These are phyloP conservation scores for Talaromyces islandicus DNA, from an alignment of 2,329 filamentous ascomycete genomes.

Conservation along the genomic window DNA sequence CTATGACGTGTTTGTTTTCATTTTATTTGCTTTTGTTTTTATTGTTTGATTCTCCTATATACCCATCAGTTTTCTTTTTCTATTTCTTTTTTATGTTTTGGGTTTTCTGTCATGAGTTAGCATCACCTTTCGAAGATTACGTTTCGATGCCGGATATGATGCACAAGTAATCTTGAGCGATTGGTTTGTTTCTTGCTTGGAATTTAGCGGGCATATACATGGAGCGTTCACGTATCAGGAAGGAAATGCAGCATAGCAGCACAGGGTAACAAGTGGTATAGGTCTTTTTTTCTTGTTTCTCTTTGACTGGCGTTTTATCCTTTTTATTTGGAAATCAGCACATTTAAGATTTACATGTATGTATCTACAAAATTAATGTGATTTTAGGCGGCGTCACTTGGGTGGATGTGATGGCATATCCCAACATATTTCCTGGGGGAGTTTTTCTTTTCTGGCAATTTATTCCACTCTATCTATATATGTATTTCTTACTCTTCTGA, in stretches of 20 bases:
- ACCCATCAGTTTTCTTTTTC: slow-evolving; percentile 9
- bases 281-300: neutral
- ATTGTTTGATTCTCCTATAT: slow-evolving; percentile 4
- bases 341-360: neutral
- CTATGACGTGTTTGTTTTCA: slow-evolving; percentile 39
- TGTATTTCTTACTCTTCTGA: neutral
- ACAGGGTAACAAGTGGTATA: neutral
- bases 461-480: neutral
- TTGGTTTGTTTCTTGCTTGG: neutral
- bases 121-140: neutral
- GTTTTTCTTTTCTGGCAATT: neutral
- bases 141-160: neutral
- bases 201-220: neutral
- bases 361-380: neutral
- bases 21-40: neutral
- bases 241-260: neutral
- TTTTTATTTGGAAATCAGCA: neutral
- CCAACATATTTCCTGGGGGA: neutral
- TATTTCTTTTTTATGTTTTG: slow-evolving; percentile 1
- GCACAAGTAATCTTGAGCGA: neutral
- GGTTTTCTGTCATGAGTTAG: neutral
- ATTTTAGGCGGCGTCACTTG: neutral
- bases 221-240: neutral
- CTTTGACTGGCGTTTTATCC: neutral
- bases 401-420: neutral